Evolutionary conservation across 129 eudicot genomes (phyloP).

Genomic region (Daucus carota): DH1_v3.0 NC_030383.2:12917001-12917500

Average conservation of each 20-base stretch:
- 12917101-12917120: not conserved
- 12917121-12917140: not conserved
- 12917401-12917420: constrained; percentile 89
- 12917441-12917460: constrained; percentile 38
- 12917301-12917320: not conserved
- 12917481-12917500: not conserved
- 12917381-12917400: constrained; percentile 89
- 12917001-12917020: constrained; percentile 76
- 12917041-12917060: constrained; percentile 15
- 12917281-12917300: not conserved
- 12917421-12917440: constrained; percentile 84
- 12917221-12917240: not conserved
- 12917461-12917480: not conserved
- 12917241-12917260: not conserved
- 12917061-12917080: not conserved
- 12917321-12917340: not conserved
- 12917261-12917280: not conserved
- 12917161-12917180: not conserved
- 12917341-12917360: constrained; percentile 31
- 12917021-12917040: constrained; percentile 85
- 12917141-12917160: not conserved
- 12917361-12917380: constrained; percentile 87
- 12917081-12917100: not conserved
- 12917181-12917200: not conserved
- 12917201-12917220: not conserved